phyloP scores from a whole-genome alignment of 495 filamentous ascomycete genomes.

The Tuber melanosporum region DNA sequence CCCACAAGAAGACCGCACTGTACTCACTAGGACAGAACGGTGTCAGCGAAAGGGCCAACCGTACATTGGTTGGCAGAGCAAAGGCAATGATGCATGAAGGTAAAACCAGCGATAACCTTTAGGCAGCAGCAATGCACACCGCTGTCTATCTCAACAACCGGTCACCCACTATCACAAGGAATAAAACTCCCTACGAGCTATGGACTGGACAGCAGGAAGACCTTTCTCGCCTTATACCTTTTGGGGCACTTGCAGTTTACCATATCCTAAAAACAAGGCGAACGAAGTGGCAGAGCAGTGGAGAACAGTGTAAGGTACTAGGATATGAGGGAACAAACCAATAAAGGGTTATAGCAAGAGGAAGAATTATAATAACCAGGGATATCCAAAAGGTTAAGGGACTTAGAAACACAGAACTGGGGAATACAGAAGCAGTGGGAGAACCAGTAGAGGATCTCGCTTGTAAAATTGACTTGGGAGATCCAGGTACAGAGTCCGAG shows the following conservation, averaged over 20 bases:
- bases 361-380: fast-evolving
- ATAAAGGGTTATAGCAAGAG: fast-evolving
- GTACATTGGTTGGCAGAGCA: background rate
- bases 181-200: background rate
- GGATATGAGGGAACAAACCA: background rate
- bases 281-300: background rate
- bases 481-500: no score
- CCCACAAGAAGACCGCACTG: no score
- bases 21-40: no score
- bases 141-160: background rate
- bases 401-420: background rate
- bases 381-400: background rate
- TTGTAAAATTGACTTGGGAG: no score
- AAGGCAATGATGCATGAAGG: background rate
- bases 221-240: background rate
- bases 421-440: no score
- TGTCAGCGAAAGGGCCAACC: no score
- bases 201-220: background rate
- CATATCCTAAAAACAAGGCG: background rate
- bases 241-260: background rate
- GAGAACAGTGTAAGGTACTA: background rate
- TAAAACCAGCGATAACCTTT: fast-evolving
- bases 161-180: fast-evolving
- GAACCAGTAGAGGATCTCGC: no score
- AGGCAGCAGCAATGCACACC: background rate